Conservation (phyloP, 129 eudicot genomes). For the Centella asiatica region DNA sequence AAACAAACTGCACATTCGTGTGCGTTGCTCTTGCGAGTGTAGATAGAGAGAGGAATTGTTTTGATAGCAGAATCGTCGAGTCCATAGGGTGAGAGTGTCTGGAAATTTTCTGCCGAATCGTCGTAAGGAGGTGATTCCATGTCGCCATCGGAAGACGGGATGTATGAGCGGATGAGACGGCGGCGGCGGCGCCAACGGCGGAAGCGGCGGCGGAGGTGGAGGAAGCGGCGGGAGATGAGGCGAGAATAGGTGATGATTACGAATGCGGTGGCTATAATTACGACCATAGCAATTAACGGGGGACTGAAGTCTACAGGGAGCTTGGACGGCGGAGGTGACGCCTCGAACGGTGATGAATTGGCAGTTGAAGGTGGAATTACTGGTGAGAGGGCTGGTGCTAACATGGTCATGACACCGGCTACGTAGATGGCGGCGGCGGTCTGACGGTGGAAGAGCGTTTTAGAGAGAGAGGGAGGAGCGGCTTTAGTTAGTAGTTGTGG, state of each 20-base stretch:
- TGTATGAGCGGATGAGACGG: slow-evolving; percentile 26
- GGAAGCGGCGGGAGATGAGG: slow-evolving; percentile 54
- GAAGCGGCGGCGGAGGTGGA: slow-evolving; percentile 42
- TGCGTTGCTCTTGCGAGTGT: slow-evolving; percentile 44
- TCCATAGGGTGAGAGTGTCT: slow-evolving; percentile 63
- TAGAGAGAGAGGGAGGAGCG: not conserved
- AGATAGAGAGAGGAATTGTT: slow-evolving; percentile 67
- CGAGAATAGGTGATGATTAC: slow-evolving; percentile 80
- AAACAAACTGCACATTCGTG: slow-evolving; percentile 86
- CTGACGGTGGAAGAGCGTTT: too few species aligned
- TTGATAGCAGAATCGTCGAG: slow-evolving; percentile 69
- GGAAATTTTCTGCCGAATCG: slow-evolving; percentile 43
- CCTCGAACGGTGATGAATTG: slow-evolving; percentile 9
- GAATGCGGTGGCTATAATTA: slow-evolving; percentile 76
- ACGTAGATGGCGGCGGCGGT: not conserved
- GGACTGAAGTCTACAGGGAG: slow-evolving; percentile 76
- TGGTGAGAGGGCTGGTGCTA: slow-evolving; percentile 20
- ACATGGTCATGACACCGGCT: slow-evolving; percentile 8
- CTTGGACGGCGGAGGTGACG: slow-evolving; percentile 35
- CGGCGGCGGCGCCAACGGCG: slow-evolving; percentile 66
- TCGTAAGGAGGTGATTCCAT: slow-evolving; percentile 58
- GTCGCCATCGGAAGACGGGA: slow-evolving; percentile 48
- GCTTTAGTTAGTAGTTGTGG: slow-evolving; percentile 17
- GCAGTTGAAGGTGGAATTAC: slow-evolving; percentile 10
- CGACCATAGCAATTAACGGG: slow-evolving; percentile 90